Evolutionary conservation across 495 filamentous ascomycete genomes (phyloP).

Genomic region (Talaromyces wortmannii): DNA sequence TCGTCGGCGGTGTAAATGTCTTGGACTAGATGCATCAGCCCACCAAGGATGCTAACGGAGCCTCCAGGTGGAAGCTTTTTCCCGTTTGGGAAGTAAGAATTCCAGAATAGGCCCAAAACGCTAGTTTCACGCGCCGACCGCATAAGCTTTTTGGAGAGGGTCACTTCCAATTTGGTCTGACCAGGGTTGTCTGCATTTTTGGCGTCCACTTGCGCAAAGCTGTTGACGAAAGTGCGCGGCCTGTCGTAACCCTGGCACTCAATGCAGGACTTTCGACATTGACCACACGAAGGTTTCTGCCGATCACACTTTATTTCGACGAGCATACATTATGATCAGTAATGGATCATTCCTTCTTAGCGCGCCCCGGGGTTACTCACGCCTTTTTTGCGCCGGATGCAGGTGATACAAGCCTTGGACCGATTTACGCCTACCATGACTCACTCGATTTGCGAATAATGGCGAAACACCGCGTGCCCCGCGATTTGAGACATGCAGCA

Average conservation of each 20-base stretch:
- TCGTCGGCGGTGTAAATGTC: not conserved
- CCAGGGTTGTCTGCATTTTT: not conserved
- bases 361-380: not conserved
- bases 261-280: not conserved
- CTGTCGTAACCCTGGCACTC: not conserved
- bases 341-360: not conserved
- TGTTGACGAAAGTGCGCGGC: not conserved
- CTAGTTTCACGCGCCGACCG: not conserved
- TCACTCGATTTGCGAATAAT: not conserved
- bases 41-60: not conserved
- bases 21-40: not conserved
- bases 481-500: no score
- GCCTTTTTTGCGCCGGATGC: not conserved
- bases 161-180: not conserved
- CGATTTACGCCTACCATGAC: not conserved
- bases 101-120: not conserved
- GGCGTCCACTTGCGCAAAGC: not conserved
- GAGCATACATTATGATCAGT: not conserved
- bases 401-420: not conserved
- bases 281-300: not conserved
- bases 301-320: not conserved
- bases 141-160: not conserved
- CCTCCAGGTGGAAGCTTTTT: not conserved
- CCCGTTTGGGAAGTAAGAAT: not conserved
- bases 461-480: no score